Conservation (phyloP, 768 basidiomycete genomes). For the Amanita subjunquillea region DNA sequence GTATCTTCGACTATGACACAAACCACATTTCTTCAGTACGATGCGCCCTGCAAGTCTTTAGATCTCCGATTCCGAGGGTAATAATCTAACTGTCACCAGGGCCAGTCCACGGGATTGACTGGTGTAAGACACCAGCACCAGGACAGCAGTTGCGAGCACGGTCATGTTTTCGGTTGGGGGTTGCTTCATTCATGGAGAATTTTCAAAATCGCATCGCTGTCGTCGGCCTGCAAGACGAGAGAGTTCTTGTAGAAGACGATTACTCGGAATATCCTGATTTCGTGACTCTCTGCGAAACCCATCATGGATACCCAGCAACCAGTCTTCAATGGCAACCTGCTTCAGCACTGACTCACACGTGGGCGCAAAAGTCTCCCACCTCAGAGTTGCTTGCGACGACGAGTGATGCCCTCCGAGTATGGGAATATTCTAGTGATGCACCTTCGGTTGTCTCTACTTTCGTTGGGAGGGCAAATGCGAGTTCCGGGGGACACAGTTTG, state of each 20-base stretch:
- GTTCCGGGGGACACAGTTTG: slow-evolving; percentile 49
- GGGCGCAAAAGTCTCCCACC: slow-evolving; percentile 56
- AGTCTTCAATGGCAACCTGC: slow-evolving; percentile 90
- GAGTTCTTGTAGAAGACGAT: slow-evolving; percentile 80
- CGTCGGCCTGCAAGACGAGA: slow-evolving; percentile 74
- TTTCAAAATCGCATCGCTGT: slow-evolving; percentile 75
- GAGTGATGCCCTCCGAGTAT: slow-evolving; percentile 86
- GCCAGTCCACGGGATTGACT: slow-evolving; percentile 81
- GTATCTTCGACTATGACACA: slow-evolving; percentile 41
- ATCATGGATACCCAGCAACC: slow-evolving; percentile 90
- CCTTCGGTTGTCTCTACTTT: slow-evolving; percentile 47
- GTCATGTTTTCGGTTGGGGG: slow-evolving; percentile 74
- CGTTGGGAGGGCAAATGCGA: slow-evolving; percentile 52
- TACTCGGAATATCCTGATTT: slow-evolving; percentile 81
- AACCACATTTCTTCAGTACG: slow-evolving; percentile 69
- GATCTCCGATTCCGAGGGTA: not conserved
- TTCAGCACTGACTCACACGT: slow-evolving; percentile 47
- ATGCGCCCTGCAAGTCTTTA: slow-evolving; percentile 65
- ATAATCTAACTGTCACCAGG: slow-evolving; percentile 29
- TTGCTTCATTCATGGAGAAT: slow-evolving; percentile 81
- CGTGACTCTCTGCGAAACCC: slow-evolving; percentile 71
- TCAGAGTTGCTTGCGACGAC: slow-evolving; percentile 90
- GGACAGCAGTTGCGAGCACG: slow-evolving; percentile 65
- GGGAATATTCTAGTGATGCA: slow-evolving; percentile 74
- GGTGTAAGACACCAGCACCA: slow-evolving; percentile 75